These are phyloP conservation scores for Ceratocystis papillata DNA, from an alignment of 2,329 filamentous ascomycete genomes.

Conservation along the genomic window DNA sequence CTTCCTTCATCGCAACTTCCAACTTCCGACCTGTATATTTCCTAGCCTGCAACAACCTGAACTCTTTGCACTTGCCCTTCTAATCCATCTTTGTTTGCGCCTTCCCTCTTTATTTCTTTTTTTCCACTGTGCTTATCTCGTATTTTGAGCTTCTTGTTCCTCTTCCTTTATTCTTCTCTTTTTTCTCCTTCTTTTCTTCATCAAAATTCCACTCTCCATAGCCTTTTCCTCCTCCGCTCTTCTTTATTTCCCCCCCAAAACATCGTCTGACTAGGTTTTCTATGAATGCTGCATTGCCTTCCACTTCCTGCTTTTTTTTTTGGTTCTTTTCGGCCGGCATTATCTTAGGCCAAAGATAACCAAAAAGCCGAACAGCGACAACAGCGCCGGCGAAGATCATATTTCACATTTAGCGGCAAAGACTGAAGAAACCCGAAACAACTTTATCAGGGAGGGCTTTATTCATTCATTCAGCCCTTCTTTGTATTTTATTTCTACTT, in stretches of 20 bases:
- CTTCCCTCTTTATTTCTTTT: conserved; percentile 7
- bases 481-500: neutral
- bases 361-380: neutral
- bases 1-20: conserved; percentile 12
- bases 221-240: neutral
- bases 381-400: neutral
- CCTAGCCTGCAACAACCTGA: neutral
- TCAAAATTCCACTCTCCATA: neutral
- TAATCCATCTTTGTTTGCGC: neutral
- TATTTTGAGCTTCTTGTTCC: neutral
- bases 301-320: neutral
- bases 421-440: neutral
- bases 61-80: neutral
- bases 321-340: neutral
- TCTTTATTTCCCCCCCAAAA: conserved; percentile 3
- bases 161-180: neutral
- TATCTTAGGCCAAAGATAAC: conserved; percentile 2
- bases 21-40: neutral
- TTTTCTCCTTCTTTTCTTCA: neutral
- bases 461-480: neutral
- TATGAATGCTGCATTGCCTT: conserved; percentile 7
- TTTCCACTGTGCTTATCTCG: neutral
- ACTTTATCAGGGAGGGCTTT: neutral
- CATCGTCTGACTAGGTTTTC: neutral
- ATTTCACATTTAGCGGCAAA: neutral